Percentiles rank a stretch among this genome's conserved stretches.
Conservation (phyloP, 352 stramenopile species). For the Thalassiosira pacifica region DNA sequence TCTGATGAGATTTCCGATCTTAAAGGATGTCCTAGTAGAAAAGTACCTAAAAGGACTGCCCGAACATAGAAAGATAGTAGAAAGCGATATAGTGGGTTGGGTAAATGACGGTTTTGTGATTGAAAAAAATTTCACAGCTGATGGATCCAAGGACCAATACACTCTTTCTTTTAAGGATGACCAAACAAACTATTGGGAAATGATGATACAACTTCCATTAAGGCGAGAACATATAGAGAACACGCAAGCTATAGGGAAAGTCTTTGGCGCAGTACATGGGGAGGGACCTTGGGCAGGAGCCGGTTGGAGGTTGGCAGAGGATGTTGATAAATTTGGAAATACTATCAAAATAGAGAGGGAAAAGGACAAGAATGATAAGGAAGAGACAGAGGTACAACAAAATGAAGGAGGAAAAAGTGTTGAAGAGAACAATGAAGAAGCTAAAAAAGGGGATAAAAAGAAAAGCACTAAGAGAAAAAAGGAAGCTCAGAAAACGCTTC, state of each 20-base stretch:
- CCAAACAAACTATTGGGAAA: background rate
- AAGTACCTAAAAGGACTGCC: background rate
- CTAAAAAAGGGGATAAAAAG: background rate
- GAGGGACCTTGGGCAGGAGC: no score
- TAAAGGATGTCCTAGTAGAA: background rate
- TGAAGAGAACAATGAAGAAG: background rate
- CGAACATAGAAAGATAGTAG: background rate
- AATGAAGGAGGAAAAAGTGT: background rate
- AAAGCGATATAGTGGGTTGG: background rate
- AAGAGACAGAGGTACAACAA: background rate
- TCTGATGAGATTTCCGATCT: background rate
- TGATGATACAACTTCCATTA: background rate
- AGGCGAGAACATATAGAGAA: background rate
- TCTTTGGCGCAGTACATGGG: no score
- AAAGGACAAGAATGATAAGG: background rate
- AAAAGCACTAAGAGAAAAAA: background rate
- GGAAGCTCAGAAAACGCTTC: background rate
- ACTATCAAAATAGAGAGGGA: background rate
- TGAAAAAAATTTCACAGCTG: background rate
- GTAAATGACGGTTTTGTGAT: background rate
- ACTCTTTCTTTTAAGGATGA: background rate
- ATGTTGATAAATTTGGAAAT: background rate
- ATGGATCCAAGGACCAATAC: background rate
- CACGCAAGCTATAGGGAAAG: background rate
- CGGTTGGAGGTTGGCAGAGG: no score